Evolutionary conservation across 768 basidiomycete genomes (phyloP).

Genomic region (Tulasnella sp.): DNA sequence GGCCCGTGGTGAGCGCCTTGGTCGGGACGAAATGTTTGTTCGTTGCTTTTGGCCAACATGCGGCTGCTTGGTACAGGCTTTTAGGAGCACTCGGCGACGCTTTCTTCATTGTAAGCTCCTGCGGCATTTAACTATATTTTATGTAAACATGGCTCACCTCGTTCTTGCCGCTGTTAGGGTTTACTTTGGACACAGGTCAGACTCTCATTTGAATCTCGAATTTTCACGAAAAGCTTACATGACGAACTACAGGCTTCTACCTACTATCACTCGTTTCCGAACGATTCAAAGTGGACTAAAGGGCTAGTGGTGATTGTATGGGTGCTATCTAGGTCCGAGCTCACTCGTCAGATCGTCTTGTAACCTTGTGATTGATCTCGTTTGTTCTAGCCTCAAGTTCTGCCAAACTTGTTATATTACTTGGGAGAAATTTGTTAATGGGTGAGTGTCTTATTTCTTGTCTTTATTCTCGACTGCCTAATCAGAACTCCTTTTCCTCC

Average conservation of each 20-base stretch:
- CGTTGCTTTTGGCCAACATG: neutral
- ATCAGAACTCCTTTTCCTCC: neutral
- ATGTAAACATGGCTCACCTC: neutral
- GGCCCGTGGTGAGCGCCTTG: neutral
- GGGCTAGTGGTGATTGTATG: neutral
- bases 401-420: neutral
- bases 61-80: neutral
- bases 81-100: neutral
- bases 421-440: neutral
- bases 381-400: neutral
- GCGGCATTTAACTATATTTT: neutral
- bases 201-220: neutral
- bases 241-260: neutral
- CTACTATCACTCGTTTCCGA: neutral
- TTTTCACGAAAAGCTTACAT: neutral
- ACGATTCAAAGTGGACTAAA: neutral
- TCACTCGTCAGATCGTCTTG: neutral
- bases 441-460: neutral
- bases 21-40: neutral
- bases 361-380: neutral
- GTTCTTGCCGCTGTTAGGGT: neutral
- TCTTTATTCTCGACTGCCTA: neutral
- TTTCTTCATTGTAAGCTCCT: neutral
- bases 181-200: neutral
- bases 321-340: neutral